Percentiles rank a stretch among this genome's conserved stretches.
Evolutionary conservation across 176 grass and related monocot genomes (phyloP).

Genomic region (Avena atlantica): DNA sequence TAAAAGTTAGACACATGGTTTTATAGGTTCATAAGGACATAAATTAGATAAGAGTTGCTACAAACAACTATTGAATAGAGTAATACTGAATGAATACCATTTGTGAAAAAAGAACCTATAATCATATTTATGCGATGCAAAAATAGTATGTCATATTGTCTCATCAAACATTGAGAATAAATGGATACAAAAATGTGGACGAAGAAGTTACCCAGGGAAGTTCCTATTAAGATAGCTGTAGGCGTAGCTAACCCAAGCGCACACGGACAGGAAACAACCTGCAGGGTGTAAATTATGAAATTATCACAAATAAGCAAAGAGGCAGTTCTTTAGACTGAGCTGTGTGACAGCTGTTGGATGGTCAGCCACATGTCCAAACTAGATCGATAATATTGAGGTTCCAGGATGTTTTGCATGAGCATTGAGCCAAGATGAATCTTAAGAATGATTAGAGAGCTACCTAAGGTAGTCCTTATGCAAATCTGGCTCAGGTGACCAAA

Average conservation of each 20-base stretch:
- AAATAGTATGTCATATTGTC: neutral
- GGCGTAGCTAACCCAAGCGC: conserved; percentile 95
- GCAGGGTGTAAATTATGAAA: conserved; percentile 35
- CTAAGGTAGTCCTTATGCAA: neutral
- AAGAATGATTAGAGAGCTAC: conserved; percentile 7
- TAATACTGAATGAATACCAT: neutral
- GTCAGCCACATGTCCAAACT: conserved; percentile 17
- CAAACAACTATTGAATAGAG: neutral
- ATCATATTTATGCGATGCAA: neutral
- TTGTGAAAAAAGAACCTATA: neutral
- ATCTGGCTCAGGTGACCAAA: neutral
- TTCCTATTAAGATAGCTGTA: conserved; percentile 97
- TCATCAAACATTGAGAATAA: conserved; percentile 31
- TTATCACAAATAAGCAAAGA: conserved; percentile 21
- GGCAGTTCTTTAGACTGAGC: neutral
- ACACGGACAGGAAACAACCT: conserved; percentile 99
- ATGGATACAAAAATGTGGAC: conserved; percentile 16
- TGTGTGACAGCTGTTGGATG: neutral
- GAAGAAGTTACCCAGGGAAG: conserved; percentile 75
- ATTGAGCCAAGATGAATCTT: neutral
- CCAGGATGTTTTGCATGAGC: conserved; percentile 20
- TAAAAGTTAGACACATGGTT: neutral
- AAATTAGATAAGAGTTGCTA: neutral
- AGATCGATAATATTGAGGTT: conserved; percentile 12
- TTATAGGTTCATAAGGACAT: conserved; percentile 27